phyloP scores from a whole-genome alignment of 2,329 filamentous ascomycete genomes.

The Claviceps humidiphila region DNA sequence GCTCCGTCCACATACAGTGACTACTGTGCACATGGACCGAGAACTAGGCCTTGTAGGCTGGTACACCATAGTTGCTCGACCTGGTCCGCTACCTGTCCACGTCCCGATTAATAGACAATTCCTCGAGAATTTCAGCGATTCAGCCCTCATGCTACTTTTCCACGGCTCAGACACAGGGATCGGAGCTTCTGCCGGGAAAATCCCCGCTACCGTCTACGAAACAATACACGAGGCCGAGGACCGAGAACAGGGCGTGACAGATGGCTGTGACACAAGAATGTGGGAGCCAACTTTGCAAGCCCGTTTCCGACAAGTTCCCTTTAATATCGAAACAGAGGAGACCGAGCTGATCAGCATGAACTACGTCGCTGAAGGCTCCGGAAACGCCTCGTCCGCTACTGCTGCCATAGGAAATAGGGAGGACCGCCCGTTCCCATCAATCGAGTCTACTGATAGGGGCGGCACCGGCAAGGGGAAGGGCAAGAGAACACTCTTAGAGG shows the following conservation, averaged over 20 bases:
- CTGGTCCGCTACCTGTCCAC: conserved; percentile 56
- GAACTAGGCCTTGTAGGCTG: conserved; percentile 80
- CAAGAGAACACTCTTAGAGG: conserved; percentile 30
- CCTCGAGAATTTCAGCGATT: conserved; percentile 64
- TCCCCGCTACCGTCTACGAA: conserved; percentile 87
- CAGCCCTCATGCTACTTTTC: conserved; percentile 76
- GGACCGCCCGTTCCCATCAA: conserved; percentile 26
- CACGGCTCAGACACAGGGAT: conserved; percentile 48
- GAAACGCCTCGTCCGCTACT: conserved; percentile 44
- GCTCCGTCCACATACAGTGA: conserved; percentile 43
- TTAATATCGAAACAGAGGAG: conserved; percentile 83
- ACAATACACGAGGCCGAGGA: conserved; percentile 64
- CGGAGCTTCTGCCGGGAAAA: conserved; percentile 55
- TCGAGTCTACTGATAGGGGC: conserved; percentile 30
- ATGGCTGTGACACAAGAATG: conserved; percentile 57
- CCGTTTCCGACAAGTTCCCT: conserved; percentile 72
- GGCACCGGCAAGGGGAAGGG: conserved; percentile 29
- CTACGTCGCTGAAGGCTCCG: conserved; percentile 74
- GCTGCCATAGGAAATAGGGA: conserved; percentile 36
- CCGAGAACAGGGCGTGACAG: conserved; percentile 24
- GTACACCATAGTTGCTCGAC: conserved; percentile 66
- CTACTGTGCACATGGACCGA: conserved; percentile 74
- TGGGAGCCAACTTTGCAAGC: conserved; percentile 47
- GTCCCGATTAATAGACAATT: conserved; percentile 70
- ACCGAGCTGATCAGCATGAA: conserved; percentile 97